Evolutionary conservation across 176 grass and related monocot genomes (phyloP), one percentile per base, ranked within the genome.

Genomic region (Tillandsia fasciculata): DNA sequence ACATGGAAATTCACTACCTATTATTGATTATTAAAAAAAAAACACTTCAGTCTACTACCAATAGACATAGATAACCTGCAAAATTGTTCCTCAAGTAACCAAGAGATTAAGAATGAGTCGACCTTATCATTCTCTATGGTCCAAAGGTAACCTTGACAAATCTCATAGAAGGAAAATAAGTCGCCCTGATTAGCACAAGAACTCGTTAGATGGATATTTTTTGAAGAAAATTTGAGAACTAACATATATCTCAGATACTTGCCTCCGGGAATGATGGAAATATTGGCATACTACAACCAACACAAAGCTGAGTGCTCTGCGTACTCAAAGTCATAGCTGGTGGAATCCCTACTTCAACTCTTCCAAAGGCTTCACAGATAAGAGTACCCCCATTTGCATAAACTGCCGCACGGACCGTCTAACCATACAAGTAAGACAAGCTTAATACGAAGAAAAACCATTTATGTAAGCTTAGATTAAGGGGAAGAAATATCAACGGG

Each of bases 141-240:
- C 92, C 88, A 96, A 51, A 64, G 87, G 76, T 87, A 96, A 83
- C 83, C 85, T 91, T 87, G 88, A 86, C 93, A 96, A 72, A 85
- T 72, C 69, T 86, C 86, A 49, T 92, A 92, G 80, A 96, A 90
- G 66, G 93, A 96, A 84, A 96, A 89, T 67, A 87, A 79, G 83
- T 96, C 93, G 29, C 93, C 93, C 93, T 96, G 86, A 12, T 47
- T 70, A 78, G 67, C 20, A 74, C 9, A 71, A 74, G 66, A 29
- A 80, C 17, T 13, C 13, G 58, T 78, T 49, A 82, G 66, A 68
- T 68, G 78, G 48, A 64, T 67, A 47, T 66, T 17, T 59, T 2
- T 13, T 13, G 72, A 61, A 66, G 52, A n/a, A 48, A 69, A 51
- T 33, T 42, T 27, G 57, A 63, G 61, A 63, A 74, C 8, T 8